Evolutionary conservation across 768 basidiomycete genomes (phyloP).

Genomic region (Mycena vitilis): DNA sequence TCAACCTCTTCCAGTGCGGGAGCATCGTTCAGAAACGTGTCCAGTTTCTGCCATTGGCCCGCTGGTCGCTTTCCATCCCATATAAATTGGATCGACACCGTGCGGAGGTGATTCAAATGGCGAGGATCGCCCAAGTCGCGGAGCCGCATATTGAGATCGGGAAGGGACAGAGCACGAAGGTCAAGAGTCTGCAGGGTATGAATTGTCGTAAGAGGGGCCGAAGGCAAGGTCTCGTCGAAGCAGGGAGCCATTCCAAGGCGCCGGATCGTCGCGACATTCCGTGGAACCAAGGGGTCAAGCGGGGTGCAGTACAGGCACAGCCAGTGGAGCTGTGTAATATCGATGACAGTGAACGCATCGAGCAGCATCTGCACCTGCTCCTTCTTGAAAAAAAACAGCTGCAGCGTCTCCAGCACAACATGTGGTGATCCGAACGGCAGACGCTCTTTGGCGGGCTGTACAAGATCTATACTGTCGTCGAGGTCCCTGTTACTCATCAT

Average conservation of each 20-base stretch:
- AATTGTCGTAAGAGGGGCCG: conserved; percentile 9
- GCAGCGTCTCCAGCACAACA: conserved; percentile 13
- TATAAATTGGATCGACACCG: conserved; percentile 14
- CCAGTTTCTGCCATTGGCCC: conserved; percentile 28
- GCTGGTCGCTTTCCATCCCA: conserved; percentile 3
- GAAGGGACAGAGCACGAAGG: conserved; percentile 12
- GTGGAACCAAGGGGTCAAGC: background rate
- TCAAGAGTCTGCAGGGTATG: conserved; percentile 14
- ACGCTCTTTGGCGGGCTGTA: background rate
- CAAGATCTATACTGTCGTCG: too few species aligned
- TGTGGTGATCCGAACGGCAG: background rate
- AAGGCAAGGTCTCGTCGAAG: background rate
- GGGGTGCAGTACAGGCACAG: conserved; percentile 29
- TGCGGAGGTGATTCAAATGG: conserved; percentile 5
- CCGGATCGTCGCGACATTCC: conserved; percentile 13
- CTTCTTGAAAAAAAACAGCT: conserved; percentile 17
- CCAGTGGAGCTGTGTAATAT: conserved; percentile 16
- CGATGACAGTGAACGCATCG: conserved; percentile 5
- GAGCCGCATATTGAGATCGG: conserved; percentile 11
- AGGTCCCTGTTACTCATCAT: conserved; percentile 2
- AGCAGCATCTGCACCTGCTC: background rate
- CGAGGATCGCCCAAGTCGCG: conserved; percentile 1
- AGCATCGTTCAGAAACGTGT: background rate
- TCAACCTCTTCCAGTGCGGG: conserved; percentile 6
- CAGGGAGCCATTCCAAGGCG: conserved; percentile 2